Base-by-base conservation (phyloP, 164 flowering plant species). In the Vitis rupestris region DNA sequence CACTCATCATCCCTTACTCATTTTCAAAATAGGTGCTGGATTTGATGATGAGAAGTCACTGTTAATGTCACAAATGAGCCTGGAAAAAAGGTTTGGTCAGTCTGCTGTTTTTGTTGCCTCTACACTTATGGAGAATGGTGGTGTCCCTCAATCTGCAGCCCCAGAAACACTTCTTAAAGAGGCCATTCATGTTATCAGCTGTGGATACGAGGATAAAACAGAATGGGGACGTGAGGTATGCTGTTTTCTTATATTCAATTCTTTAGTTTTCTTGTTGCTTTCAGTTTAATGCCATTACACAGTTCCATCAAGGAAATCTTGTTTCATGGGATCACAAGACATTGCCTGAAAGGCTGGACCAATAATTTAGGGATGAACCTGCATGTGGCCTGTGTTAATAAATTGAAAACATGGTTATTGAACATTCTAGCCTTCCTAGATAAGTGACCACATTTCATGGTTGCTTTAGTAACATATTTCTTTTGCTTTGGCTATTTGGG, bases 111-210 rank as follows among this genome's bases (percentile, higher is more conserved):
- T 91, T 84, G 94, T 91, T 73, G 92, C 92, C 44, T 91, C 97
- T 7, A 91, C 97, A 12, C 90, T 91, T 19, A 89, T 91, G 94
- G 97, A 91, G 77, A 85, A 89, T 77, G 97, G 97, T 31, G 97
- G 97, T 69, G 89, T 91, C 68, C 97, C 97, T 63, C 92, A 84
- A 68, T 88, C 94, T 54, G 91, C 94, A 44, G 80, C 87, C 52
- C 97, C 92, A 23, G 94, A 89, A 72, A 83, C 82, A 47, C 94
- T 91, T 30, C 88, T 91, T 10, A 91, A 91, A 75, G 97, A 91
- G 81, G 97, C 97, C 50, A 91, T 91, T 76, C 97, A 91, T 83
- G 97, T 91, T 59, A 91, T 91, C 74, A 91, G 97, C 71, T 91
- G 97, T 74, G 97, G 97, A 0, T 91, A 91, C 16, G 97, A 91